These are phyloP conservation scores for Volvariella volvacea DNA, from an alignment of 1,284 basidiomycete genomes.

Conservation along the genomic window DNA sequence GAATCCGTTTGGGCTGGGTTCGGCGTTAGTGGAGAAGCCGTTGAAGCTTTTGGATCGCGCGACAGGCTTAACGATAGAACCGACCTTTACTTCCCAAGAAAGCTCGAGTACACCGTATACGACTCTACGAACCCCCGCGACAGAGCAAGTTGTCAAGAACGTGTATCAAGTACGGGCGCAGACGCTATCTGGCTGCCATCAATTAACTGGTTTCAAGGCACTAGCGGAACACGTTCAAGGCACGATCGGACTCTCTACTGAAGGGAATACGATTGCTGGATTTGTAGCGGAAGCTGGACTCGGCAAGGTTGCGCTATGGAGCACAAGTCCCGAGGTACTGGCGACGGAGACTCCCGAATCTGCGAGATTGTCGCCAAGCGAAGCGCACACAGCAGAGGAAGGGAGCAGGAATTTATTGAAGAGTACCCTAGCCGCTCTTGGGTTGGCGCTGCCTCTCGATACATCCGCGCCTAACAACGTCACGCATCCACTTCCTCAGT, in stretches of 20 bases:
- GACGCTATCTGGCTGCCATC: slow-evolving; percentile 21
- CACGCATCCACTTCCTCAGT: slow-evolving; percentile 44
- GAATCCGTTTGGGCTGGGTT: slow-evolving; percentile 12
- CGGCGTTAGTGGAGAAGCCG: slow-evolving; percentile 17
- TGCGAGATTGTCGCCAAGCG: slow-evolving; percentile 24
- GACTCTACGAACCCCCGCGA: slow-evolving; percentile 24
- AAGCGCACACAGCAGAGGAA: slow-evolving; percentile 28
- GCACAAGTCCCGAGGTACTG: slow-evolving; percentile 60
- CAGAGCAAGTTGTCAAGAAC: slow-evolving; percentile 17
- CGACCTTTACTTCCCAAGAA: slow-evolving; percentile 43
- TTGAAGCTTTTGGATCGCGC: slow-evolving; percentile 52
- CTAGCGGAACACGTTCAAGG: slow-evolving; percentile 27
- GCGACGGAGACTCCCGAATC: slow-evolving; percentile 34
- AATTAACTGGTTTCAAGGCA: slow-evolving; percentile 17
- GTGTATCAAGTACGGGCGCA: slow-evolving; percentile 18
- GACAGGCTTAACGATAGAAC: slow-evolving; percentile 47
- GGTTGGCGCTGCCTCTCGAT: slow-evolving; percentile 36
- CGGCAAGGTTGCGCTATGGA: slow-evolving; percentile 58
- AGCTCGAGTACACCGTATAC: slow-evolving; percentile 25
- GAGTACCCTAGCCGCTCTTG: slow-evolving; percentile 36
- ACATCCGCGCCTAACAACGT: slow-evolving; percentile 12
- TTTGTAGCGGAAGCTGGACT: slow-evolving; percentile 36
- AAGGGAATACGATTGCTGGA: slow-evolving; percentile 16
- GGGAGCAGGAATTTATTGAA: slow-evolving; percentile 33
- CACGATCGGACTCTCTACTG: slow-evolving; percentile 25